phyloP scores from a whole-genome alignment of 148 eudicot genomes.

The Chenopodium album region DNA sequence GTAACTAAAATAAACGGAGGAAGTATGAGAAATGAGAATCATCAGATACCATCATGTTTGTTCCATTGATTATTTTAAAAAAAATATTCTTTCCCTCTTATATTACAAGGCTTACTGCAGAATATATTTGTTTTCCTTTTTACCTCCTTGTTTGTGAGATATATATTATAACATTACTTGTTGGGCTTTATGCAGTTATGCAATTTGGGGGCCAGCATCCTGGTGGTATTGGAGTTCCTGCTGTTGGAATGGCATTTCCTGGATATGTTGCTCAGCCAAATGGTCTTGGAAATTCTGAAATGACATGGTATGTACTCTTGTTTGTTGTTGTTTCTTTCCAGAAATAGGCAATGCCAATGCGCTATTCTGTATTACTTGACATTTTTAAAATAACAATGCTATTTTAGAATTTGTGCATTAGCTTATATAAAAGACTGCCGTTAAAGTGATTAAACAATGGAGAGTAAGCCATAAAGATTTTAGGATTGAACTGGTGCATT shows the following conservation, averaged over 20 bases:
- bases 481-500: neutral
- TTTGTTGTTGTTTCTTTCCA: neutral
- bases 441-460: neutral
- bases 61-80: no score
- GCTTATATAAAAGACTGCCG: neutral
- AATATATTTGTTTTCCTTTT: neutral
- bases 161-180: neutral
- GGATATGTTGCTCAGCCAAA: slow-evolving; percentile 90
- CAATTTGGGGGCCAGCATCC: slow-evolving; percentile 87
- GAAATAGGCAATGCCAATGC: neutral
- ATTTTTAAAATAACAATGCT: neutral
- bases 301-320: slow-evolving; percentile 74
- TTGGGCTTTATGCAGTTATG: slow-evolving; percentile 61
- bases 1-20: no score
- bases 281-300: slow-evolving; percentile 81
- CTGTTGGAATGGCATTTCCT: slow-evolving; percentile 99
- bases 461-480: neutral
- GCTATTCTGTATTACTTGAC: neutral
- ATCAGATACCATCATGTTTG: neutral
- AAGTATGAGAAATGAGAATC: neutral
- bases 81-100: neutral
- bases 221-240: slow-evolving; percentile 90
- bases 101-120: neutral
- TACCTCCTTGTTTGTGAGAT: neutral
- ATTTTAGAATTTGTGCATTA: neutral